A percentile compares a stretch with the other conserved stretches of the same genome.
Conservation (phyloP, 768 basidiomycete species). For the Mrakia frigida region DNA sequence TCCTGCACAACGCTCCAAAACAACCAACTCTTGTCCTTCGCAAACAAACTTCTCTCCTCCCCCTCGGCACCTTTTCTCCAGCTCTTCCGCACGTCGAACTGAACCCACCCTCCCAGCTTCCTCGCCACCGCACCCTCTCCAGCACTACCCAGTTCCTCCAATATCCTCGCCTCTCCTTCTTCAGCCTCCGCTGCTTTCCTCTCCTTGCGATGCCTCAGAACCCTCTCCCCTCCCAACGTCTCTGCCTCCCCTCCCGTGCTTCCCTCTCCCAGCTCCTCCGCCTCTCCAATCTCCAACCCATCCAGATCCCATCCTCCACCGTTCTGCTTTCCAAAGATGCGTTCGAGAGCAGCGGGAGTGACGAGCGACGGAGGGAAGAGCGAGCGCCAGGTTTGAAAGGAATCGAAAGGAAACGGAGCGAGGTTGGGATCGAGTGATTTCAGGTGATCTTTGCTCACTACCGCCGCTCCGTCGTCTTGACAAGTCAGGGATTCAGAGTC, state of each 20-base stretch:
- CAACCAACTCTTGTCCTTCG: conserved; percentile 33
- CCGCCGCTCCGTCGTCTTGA: not conserved
- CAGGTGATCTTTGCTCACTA: conserved; percentile 8
- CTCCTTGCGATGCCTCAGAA: conserved; percentile 16
- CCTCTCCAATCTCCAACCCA: conserved; percentile 28
- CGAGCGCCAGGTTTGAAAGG: conserved; percentile 3
- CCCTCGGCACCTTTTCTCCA: conserved; percentile 22
- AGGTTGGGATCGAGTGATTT: conserved; percentile 26
- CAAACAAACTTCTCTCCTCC: conserved; percentile 27
- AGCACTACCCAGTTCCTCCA: not conserved
- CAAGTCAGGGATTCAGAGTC: conserved; percentile 7
- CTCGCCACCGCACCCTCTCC: not conserved
- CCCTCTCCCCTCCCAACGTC: conserved; percentile 25
- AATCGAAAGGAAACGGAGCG: conserved; percentile 29
- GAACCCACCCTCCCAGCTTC: conserved; percentile 3
- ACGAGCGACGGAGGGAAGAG: conserved; percentile 13
- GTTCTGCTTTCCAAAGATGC: not conserved
- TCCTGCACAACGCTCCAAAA: conserved; percentile 19
- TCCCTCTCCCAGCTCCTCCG: conserved; percentile 8
- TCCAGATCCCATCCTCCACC: conserved; percentile 25
- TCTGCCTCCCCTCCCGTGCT: not conserved
- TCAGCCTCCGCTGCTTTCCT: not conserved
- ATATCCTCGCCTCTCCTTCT: not conserved
- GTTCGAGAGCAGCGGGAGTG: not conserved
- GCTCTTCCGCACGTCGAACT: conserved; percentile 30